Evolutionary conservation across 495 filamentous ascomycete species (phyloP), one percentile per base, ranked within the genome.

Genomic region (Hypoxylon fragiforme): DNA sequence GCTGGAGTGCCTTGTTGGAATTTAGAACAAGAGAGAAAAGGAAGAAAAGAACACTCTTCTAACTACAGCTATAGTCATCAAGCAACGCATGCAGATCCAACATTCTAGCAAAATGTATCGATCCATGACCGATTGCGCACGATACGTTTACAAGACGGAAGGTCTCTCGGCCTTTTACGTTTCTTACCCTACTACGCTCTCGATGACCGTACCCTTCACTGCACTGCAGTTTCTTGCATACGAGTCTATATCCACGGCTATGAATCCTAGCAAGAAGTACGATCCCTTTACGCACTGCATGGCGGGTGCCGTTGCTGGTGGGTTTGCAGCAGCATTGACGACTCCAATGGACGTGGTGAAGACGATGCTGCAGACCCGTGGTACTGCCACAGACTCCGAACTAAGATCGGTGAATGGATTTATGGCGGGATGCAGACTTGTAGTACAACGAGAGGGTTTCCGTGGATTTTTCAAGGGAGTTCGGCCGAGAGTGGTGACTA

Each of bases 11-110:
- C 9, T 39, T 22, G 3, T 12, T 8, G n/a, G 53, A 38, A 42
- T 41, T 9, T n/a, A n/a, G n/a, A n/a, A n/a, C n/a, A n/a, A n/a
- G n/a, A n/a, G n/a, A n/a, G n/a, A n/a, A n/a, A n/a, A n/a, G n/a
- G n/a, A n/a, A n/a, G 18, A 35, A 19, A 7, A 38, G 44, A 7
- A 31, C 24, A 21, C 34, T 9, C 5, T 60, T 46, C 72, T 66
- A 63, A 56, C 44, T 44, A 9, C 9, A 38, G 13, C 16, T 15
- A 16, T 63, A 96, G 94, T 99, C 24, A 94, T 99, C 78, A 99
- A 99, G 74, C 94, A 99, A 70, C 88, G 94, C 41, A 99, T 99
- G 94, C 94, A 99, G 68, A 87, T 99, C 46, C 90, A 96, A 58
- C 86, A 92, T 54, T 97, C 95, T n/a, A 80, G 85, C 34, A 80